phyloP scores from a whole-genome alignment of 2,329 filamentous ascomycete species.

The Endothia cerciana region DNA sequence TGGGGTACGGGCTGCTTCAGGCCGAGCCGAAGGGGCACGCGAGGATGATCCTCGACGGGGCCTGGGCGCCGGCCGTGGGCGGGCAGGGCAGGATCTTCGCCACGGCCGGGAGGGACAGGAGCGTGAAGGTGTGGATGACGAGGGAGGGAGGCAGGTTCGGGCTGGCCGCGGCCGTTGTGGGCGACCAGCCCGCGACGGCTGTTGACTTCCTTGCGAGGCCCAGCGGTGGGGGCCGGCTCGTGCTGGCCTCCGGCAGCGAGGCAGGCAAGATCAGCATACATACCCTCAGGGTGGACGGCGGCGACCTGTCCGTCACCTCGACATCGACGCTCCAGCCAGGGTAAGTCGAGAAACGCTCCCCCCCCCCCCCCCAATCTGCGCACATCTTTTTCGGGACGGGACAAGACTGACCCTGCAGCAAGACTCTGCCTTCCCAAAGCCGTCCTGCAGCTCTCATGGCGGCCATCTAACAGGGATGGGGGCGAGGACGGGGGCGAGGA shows the following conservation, averaged over 20 bases:
- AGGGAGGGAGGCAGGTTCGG: constrained; percentile 48
- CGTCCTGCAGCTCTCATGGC: constrained; percentile 72
- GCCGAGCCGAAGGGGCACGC: constrained; percentile 84
- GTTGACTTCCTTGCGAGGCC: constrained; percentile 63
- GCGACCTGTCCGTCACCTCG: constrained; percentile 39
- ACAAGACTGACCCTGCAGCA: constrained; percentile 27
- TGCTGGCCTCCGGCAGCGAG: constrained; percentile 64
- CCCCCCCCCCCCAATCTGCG: neutral
- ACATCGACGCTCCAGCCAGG: constrained; percentile 40
- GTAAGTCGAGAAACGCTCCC: constrained; percentile 6
- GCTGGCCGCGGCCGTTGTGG: constrained; percentile 57
- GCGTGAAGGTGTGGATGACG: constrained; percentile 70
- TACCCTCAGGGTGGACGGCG: constrained; percentile 44
- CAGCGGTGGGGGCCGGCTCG: constrained; percentile 37
- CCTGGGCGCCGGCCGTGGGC: constrained; percentile 69
- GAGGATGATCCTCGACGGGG: constrained; percentile 87
- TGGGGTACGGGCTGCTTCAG: constrained; percentile 60
- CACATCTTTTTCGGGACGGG: neutral
- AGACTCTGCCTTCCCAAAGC: constrained; percentile 63
- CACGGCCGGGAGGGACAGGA: constrained; percentile 89
- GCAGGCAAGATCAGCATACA: constrained; percentile 52
- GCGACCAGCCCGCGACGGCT: constrained; percentile 68
- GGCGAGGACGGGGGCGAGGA: constrained; percentile 32
- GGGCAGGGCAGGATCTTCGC: constrained; percentile 63
- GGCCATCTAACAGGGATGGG: constrained; percentile 49